These are phyloP conservation scores for Phytophthora agathidicida DNA, from an alignment of 352 stramenopile genomes.

Conservation along the genomic window DNA sequence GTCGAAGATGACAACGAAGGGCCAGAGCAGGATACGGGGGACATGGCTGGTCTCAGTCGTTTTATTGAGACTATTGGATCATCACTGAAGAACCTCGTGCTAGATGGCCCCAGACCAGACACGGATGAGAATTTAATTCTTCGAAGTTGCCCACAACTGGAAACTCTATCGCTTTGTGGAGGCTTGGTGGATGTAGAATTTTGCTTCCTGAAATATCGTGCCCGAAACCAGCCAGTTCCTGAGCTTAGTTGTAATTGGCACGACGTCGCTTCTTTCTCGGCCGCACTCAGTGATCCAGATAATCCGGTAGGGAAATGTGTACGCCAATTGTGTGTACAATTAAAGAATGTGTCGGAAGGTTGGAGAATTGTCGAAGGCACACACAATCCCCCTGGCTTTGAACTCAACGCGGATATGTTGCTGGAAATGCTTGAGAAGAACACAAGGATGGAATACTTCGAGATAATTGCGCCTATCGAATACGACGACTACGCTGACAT, in stretches of 20 bases:
- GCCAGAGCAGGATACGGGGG: neutral
- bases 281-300: neutral
- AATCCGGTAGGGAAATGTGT: conserved; percentile 5
- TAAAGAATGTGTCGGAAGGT: neutral
- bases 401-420: neutral
- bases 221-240: neutral
- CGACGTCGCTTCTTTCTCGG: neutral
- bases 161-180: neutral
- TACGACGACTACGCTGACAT: neutral
- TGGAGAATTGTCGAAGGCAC: neutral
- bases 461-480: neutral
- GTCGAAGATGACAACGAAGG: neutral
- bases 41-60: neutral
- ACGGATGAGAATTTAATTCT: conserved; percentile 6
- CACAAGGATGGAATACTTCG: conserved; percentile 4
- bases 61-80: conserved; percentile 2
- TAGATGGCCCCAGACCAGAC: neutral
- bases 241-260: neutral
- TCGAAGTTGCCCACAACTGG: conserved; percentile 2
- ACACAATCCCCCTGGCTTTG: neutral
- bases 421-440: conserved; percentile 12
- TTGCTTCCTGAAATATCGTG: neutral
- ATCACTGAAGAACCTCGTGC: neutral
- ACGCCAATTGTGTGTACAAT: neutral
- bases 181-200: neutral